Conservation (phyloP, 768 basidiomycete genomes). For the Leccinum incarnatum region DNA sequence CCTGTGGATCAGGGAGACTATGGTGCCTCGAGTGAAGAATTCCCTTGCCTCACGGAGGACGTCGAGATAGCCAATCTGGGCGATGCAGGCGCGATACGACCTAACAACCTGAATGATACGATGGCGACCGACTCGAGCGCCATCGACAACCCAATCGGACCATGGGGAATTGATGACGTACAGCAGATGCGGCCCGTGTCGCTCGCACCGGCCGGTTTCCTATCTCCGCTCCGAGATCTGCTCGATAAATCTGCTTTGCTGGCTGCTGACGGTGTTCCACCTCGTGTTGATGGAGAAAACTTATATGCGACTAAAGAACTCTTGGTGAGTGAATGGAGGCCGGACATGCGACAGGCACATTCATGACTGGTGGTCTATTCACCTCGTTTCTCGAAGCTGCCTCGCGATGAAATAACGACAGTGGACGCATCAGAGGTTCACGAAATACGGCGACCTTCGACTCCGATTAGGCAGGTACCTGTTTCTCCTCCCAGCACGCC, state of each 20-base stretch:
- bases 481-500: slow-evolving; percentile 24
- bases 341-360: slow-evolving; percentile 3
- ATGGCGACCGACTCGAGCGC: not conserved
- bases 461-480: slow-evolving; percentile 20
- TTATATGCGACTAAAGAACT: slow-evolving; percentile 1
- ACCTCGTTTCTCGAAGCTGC: slow-evolving; percentile 12
- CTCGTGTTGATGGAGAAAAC: slow-evolving; percentile 20
- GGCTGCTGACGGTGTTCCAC: slow-evolving; percentile 4
- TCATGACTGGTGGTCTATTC: not conserved
- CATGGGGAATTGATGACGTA: slow-evolving; percentile 17
- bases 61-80: slow-evolving; percentile 7
- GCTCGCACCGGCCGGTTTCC: slow-evolving; percentile 21
- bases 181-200: slow-evolving; percentile 8
- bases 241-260: slow-evolving; percentile 2
- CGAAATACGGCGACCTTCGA: slow-evolving; percentile 9
- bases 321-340: slow-evolving; percentile 18
- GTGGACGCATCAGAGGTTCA: not conserved
- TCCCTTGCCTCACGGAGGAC: slow-evolving; percentile 7
- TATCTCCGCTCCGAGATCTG: slow-evolving; percentile 31
- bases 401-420: not conserved
- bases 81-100: slow-evolving; percentile 1
- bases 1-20: slow-evolving; percentile 7
- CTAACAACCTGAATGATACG: slow-evolving; percentile 8
- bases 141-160: not conserved
- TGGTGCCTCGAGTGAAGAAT: slow-evolving; percentile 14